Percentiles rank a stretch among this genome's conserved stretches.
phyloP scores from a whole-genome alignment of 345 rosid species.

The Eucalyptus leucophloia region DNA sequence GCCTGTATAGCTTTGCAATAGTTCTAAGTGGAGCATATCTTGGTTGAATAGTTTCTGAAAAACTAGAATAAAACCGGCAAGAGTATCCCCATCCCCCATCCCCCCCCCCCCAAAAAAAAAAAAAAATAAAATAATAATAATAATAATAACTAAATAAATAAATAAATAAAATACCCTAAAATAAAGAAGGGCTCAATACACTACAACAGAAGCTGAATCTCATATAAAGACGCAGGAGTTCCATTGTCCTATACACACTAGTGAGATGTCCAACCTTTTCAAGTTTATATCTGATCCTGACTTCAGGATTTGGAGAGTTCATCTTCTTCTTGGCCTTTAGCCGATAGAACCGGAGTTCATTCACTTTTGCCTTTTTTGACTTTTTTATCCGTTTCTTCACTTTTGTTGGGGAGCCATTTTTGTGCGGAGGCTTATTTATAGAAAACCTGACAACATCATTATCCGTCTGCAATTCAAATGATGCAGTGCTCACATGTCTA shows the following conservation, averaged over 20 bases:
- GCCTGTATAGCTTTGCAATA: background rate
- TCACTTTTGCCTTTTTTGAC: slow-evolving; percentile 57
- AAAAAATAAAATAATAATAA: too few species aligned
- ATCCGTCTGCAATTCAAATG: slow-evolving; percentile 48
- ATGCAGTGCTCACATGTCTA: slow-evolving; percentile 30
- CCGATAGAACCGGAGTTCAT: slow-evolving; percentile 75
- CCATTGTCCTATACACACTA: background rate
- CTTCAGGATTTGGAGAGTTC: slow-evolving; percentile 94
- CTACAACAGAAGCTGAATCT: background rate
- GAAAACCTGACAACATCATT: slow-evolving; percentile 61
- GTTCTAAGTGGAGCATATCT: background rate
- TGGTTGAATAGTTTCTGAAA: background rate
- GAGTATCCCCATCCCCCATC: background rate
- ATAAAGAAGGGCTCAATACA: background rate
- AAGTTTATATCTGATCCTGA: slow-evolving; percentile 81
- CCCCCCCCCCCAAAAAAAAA: background rate
- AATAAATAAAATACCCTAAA: too few species aligned
- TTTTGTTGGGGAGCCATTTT: slow-evolving; percentile 2
- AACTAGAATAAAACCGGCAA: background rate
- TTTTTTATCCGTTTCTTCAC: slow-evolving; percentile 34
- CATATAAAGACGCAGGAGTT: background rate
- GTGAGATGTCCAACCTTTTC: slow-evolving; percentile 45
- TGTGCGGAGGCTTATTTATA: slow-evolving; percentile 11
- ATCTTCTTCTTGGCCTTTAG: slow-evolving; percentile 89
- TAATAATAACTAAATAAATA: background rate